Conservation (phyloP, 148 eudicot genomes). For the Nyssa sinensis region DNA sequence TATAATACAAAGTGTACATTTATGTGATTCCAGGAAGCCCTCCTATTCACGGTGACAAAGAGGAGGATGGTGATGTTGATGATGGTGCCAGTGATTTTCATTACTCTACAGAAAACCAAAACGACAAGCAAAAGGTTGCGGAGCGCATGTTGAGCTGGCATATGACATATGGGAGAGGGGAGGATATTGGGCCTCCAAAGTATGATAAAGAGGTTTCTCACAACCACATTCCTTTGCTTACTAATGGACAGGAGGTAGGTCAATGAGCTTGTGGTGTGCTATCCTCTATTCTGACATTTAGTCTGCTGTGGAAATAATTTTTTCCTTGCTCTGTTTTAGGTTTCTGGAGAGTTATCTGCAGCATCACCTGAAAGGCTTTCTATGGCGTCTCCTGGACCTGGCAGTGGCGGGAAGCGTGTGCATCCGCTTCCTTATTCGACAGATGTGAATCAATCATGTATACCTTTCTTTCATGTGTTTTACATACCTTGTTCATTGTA, state of each 20-base stretch:
- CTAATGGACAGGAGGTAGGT: constrained; percentile 48
- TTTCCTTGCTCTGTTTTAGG: constrained; percentile 25
- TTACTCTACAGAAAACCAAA: constrained; percentile 34
- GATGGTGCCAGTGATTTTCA: constrained; percentile 30
- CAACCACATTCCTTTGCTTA: constrained; percentile 41
- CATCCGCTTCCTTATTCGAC: constrained; percentile 32
- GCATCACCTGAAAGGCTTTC: constrained; percentile 75
- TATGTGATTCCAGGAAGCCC: constrained; percentile 33
- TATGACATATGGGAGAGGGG: constrained; percentile 41
- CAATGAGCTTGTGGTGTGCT: neutral
- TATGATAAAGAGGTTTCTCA: constrained; percentile 50
- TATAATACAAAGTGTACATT: neutral
- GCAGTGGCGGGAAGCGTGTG: constrained; percentile 37
- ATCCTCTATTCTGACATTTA: neutral
- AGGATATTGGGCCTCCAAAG: constrained; percentile 35
- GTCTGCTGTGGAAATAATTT: neutral
- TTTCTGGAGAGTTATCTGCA: constrained; percentile 70
- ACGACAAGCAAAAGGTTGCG: constrained; percentile 39
- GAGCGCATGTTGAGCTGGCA: constrained; percentile 61
- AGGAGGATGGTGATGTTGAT: constrained; percentile 40
- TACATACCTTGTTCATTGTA: neutral
- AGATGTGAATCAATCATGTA: constrained; percentile 24
- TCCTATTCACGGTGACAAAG: constrained; percentile 34
- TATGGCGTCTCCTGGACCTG: constrained; percentile 54
- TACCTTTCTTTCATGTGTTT: neutral